Base-by-base conservation (phyloP, 106 monocot species). In the Apostasia ramifera region DNA sequence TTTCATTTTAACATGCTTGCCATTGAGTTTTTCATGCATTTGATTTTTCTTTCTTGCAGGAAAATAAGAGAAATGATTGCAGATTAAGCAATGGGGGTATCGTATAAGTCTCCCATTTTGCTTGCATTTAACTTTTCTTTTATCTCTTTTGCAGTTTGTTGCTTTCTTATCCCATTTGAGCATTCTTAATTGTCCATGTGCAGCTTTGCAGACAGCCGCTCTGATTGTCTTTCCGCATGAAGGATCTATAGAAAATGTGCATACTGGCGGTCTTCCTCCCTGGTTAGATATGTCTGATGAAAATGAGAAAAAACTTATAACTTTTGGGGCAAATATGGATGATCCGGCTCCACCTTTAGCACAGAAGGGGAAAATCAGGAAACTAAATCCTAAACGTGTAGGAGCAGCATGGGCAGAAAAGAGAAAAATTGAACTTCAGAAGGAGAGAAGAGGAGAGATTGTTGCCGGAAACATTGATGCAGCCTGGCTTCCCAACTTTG, bases 371-470 rank as follows among this genome's bases (percentile, higher is more conserved):
- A 89, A 81, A 63, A 68, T 74, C 6, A 73, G 44, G 41, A 98
- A 90, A 67, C 79, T 98, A 49, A 98, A 98, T 56, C 92, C 97
- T 61, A 90, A 92, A 68, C 82, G 97, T 68, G 92, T 98, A 6
- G 97, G 97, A 66, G 97, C 97, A 47, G 92, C 86, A 71, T 98
- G 97, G 97, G 86, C 97, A 61, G 97, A 92, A 42, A 98, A 79
- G 70, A 87, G 97, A 79, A 76, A 86, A 68, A 49, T 66, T 72
- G 89, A 92, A 54, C 79, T 98, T 55, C 89, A 92, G 67, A 85
- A 74, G 89, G 97, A 98, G 71, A 90, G 85, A 75, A 85, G 71
- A 49, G 92, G 89, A 48, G 79, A 87, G 68, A 68, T 73, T 66
- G 68, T 76, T 72, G 15, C 62, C 61, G 67, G 52, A n/a, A 59